Conservation (phyloP, 2,329 filamentous ascomycete species). For the Ascochyta clinopodiicola region DNA sequence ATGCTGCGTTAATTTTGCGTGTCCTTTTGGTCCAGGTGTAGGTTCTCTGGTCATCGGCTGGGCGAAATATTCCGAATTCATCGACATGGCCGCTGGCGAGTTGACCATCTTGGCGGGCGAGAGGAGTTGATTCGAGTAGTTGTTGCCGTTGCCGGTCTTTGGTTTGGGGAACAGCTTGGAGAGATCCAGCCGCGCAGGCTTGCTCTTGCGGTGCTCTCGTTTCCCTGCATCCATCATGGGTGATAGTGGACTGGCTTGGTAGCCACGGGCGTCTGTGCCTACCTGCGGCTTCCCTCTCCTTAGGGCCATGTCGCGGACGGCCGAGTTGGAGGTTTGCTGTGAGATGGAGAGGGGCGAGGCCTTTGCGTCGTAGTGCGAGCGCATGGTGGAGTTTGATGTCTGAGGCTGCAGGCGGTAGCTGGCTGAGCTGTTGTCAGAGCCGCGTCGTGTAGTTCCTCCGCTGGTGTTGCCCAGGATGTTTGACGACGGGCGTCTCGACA, state of each 20-base stretch:
- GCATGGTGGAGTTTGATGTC: constrained; percentile 49
- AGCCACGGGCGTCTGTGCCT: constrained; percentile 18
- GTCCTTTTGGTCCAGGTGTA: constrained; percentile 28
- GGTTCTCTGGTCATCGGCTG: constrained; percentile 42
- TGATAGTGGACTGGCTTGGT: constrained; percentile 29
- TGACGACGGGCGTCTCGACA: constrained; percentile 45
- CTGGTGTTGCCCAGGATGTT: constrained; percentile 39
- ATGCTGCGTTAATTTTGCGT: constrained; percentile 35
- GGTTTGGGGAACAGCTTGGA: constrained; percentile 52
- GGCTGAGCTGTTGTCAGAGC: constrained; percentile 39
- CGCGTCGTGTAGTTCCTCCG: constrained; percentile 29
- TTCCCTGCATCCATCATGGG: constrained; percentile 30
- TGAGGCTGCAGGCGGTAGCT: constrained; percentile 39
- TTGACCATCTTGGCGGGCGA: constrained; percentile 50
- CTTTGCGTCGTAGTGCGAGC: constrained; percentile 53
- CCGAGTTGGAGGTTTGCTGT: constrained; percentile 54
- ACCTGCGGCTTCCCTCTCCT: constrained; percentile 47
- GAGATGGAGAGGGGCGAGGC: constrained; percentile 51
- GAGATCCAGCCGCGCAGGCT: constrained; percentile 49
- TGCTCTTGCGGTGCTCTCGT: constrained; percentile 39
- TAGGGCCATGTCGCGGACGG: constrained; percentile 52
- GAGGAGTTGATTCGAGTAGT: constrained; percentile 33
- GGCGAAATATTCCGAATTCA: constrained; percentile 46
- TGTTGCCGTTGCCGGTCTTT: constrained; percentile 27
- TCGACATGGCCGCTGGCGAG: constrained; percentile 50